A percentile compares a stretch with the other conserved stretches of the same genome.
Conservation (phyloP, 176 grass and related monocot species). For the Eremochloa ophiuroides region DNA sequence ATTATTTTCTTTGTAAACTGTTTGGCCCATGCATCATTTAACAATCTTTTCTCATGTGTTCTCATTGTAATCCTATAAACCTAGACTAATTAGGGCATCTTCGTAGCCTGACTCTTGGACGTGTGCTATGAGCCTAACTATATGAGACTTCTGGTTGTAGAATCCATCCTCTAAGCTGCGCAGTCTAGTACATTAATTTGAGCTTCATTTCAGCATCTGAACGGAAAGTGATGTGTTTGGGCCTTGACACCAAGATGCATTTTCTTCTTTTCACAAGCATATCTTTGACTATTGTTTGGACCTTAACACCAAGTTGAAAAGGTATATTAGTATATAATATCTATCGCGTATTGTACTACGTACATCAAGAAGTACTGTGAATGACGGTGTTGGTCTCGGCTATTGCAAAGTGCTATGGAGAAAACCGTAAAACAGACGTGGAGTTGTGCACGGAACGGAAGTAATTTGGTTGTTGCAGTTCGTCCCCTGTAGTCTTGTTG, state of each 20-base stretch:
- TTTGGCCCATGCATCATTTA: background rate
- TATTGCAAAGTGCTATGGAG: constrained; percentile 6
- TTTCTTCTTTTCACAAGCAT: background rate
- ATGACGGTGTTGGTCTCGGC: background rate
- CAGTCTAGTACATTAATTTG: background rate
- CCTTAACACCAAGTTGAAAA: constrained; percentile 31
- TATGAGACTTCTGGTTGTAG: background rate
- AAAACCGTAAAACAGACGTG: constrained; percentile 15
- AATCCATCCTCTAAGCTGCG: background rate
- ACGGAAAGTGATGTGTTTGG: constrained; percentile 20
- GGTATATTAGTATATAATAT: too few species aligned
- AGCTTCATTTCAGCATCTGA: background rate
- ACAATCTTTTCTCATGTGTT: background rate
- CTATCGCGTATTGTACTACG: background rate
- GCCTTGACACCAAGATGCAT: background rate
- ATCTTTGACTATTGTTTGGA: constrained; percentile 18
- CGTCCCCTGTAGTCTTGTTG: background rate
- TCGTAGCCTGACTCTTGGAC: background rate
- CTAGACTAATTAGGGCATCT: background rate
- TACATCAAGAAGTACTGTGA: background rate
- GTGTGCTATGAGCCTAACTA: constrained; percentile 4
- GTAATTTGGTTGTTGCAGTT: background rate
- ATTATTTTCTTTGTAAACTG: background rate
- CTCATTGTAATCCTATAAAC: background rate
- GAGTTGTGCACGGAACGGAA: constrained; percentile 17